phyloP scores from a whole-genome alignment of 805 yeast species.

The Starmerella lactis-condensi region DNA sequence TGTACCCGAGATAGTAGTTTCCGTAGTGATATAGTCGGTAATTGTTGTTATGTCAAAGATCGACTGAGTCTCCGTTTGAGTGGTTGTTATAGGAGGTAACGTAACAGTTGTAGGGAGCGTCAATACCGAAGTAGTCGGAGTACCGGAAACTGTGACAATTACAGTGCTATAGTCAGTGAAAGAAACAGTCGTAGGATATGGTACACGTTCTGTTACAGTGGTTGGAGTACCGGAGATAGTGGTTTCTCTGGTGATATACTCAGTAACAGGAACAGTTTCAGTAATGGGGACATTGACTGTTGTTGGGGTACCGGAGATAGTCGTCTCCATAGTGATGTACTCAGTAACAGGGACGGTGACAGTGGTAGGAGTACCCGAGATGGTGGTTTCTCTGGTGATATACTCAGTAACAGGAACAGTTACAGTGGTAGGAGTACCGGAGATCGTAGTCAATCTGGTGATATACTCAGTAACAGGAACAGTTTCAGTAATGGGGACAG shows the following conservation, averaged over 20 bases:
- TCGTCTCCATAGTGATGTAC: not conserved
- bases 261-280: not conserved
- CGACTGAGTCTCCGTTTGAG: slow-evolving; percentile 2
- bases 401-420: slow-evolving; percentile 1
- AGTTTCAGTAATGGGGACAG: slow-evolving; percentile 2
- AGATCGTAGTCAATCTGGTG: too few species aligned
- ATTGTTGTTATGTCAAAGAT: slow-evolving; percentile 3
- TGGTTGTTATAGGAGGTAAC: slow-evolving; percentile 6
- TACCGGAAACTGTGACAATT: slow-evolving; percentile 6
- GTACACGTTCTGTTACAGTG: not conserved
- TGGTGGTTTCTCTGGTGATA: not conserved
- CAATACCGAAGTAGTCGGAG: slow-evolving; percentile 1
- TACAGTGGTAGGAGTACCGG: not conserved
- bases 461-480: not conserved
- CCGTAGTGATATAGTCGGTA: slow-evolving; percentile 2
- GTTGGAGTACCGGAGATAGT: not conserved
- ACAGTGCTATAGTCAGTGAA: slow-evolving; percentile 7
- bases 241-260: not conserved
- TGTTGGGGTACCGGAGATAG: not conserved
- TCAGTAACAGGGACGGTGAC: slow-evolving; percentile 1
- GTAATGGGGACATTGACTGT: slow-evolving; percentile 2
- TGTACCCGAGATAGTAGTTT: slow-evolving; percentile 8
- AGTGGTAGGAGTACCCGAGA: not conserved
- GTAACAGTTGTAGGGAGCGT: slow-evolving; percentile 4
- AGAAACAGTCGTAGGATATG: slow-evolving; percentile 2